Evolutionary conservation across 768 basidiomycete species (phyloP).

Genomic region (Dentipellis sp.): DNA sequence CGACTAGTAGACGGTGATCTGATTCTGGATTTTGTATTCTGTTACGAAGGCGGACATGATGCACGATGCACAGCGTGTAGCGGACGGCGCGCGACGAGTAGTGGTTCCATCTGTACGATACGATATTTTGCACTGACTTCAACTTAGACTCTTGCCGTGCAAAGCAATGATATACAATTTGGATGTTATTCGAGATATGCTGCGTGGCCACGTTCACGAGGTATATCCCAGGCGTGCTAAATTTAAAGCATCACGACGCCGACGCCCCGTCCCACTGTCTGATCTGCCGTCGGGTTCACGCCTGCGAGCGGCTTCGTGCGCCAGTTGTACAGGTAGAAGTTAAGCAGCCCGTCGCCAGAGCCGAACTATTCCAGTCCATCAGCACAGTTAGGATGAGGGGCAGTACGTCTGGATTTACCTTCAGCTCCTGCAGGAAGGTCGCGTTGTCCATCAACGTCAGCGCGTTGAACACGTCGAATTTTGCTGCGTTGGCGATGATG

Average conservation of each 20-base stretch:
- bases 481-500: slow-evolving; percentile 69
- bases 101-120: not conserved
- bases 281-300: slow-evolving; percentile 37
- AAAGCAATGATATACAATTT: too few relatives aligned
- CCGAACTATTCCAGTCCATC: slow-evolving; percentile 59
- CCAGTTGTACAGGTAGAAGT: slow-evolving; percentile 96
- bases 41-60: not conserved
- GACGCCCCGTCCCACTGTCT: slow-evolving; percentile 67
- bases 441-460: slow-evolving; percentile 93
- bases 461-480: slow-evolving; percentile 96
- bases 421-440: slow-evolving; percentile 70
- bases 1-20: slow-evolving; percentile 34
- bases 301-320: slow-evolving; percentile 75
- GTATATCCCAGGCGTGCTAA: not conserved
- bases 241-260: slow-evolving; percentile 89
- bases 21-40: not conserved
- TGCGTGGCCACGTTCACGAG: not conserved
- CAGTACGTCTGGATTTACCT: slow-evolving; percentile 37
- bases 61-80: not conserved
- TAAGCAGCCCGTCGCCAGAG: slow-evolving; percentile 83
- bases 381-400: not conserved
- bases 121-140: not conserved
- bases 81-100: too few relatives aligned
- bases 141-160: not conserved
- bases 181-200: not conserved